Evolutionary conservation across 2,329 filamentous ascomycete species (phyloP).

Genomic region (Fusarium mundagurra): DNA sequence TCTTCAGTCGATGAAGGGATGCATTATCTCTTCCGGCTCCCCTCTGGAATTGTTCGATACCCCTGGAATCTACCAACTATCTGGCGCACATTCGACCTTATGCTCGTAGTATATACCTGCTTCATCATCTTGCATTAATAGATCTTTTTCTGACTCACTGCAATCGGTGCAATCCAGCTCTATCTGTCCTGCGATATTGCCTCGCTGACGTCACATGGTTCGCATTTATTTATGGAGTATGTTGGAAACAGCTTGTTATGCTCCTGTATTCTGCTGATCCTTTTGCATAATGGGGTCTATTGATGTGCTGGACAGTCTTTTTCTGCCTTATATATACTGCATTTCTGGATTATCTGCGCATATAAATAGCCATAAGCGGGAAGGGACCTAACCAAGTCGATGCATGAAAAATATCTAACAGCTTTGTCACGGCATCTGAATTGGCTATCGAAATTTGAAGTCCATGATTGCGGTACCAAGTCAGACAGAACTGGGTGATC

Average conservation of each 20-base stretch:
- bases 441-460: background rate
- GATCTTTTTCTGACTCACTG: slow-evolving; percentile 1
- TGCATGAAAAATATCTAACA: slow-evolving; percentile 3
- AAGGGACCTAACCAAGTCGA: slow-evolving; percentile 33
- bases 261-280: slow-evolving; percentile 14
- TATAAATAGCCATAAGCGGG: slow-evolving; percentile 27
- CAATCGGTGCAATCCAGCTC: slow-evolving; percentile 5
- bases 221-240: slow-evolving; percentile 7
- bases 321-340: slow-evolving; percentile 20
- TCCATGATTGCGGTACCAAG: slow-evolving; percentile 7
- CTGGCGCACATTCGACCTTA: slow-evolving; percentile 26
- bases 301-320: slow-evolving; percentile 11
- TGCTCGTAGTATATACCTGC: slow-evolving; percentile 11
- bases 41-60: slow-evolving; percentile 38
- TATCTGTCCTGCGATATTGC: background rate
- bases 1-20: slow-evolving; percentile 37
- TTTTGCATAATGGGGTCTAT: slow-evolving; percentile 32
- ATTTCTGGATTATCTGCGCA: slow-evolving; percentile 20
- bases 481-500: background rate
- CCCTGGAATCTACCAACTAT: slow-evolving; percentile 26
- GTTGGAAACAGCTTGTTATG: slow-evolving; percentile 6
- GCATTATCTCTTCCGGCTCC: slow-evolving; percentile 18
- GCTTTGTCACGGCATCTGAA: background rate
- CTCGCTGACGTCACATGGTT: slow-evolving; percentile 10
- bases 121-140: slow-evolving; percentile 23